Base-by-base conservation (phyloP, 1,284 basidiomycete genomes). In the Trametes sp. region DNA sequence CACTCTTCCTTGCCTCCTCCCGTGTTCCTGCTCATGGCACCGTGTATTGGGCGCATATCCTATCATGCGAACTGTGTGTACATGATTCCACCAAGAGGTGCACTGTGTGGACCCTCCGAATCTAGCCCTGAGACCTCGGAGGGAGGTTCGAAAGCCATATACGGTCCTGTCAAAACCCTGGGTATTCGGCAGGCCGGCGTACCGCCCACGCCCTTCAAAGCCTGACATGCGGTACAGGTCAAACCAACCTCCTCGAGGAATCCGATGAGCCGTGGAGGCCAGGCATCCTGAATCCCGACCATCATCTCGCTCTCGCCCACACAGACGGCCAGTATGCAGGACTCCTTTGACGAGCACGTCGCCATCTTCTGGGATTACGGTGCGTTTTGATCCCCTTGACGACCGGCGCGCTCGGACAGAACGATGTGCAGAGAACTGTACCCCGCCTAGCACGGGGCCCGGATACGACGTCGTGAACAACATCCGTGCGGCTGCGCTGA, bases 341-440 rank as follows among this genome's bases (percentile, higher is more conserved):
- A 62, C 29, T 4, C 33, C 13, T 55, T 56, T 49, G 60, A 67
- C 63, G 65, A 66, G 50, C 64, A 56, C 26, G 35, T 51, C 50
- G 50, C 50, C 57, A 79, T 88, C 35, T 88, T 86, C 66, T 88
- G 87, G 86, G 87, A 88, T 70, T 84, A 82, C 68, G 86, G 86
- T 86, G 38, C 16, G 38, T 41, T 7, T 3, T 41, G 16, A 14
- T 41, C 7, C 16, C 7, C 2, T 16, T 8, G 16, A 19, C 38
- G 16, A 41, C 38, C 19, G 16, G 14, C 38, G 38, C 38, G 38
- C 38, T 19, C n/a, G 13, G 19, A 10, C 42, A 19, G 26, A 49
- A 29, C 23, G 65, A 14, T 7, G 13, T 8, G 28, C 62, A 87
- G 87, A 87, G 69, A 86, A 87, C 61, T 85, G 86, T 63, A 75